These are phyloP conservation scores for Raffaelea albimanens DNA, from an alignment of 2,329 filamentous ascomycete genomes.

Conservation along the genomic window DNA sequence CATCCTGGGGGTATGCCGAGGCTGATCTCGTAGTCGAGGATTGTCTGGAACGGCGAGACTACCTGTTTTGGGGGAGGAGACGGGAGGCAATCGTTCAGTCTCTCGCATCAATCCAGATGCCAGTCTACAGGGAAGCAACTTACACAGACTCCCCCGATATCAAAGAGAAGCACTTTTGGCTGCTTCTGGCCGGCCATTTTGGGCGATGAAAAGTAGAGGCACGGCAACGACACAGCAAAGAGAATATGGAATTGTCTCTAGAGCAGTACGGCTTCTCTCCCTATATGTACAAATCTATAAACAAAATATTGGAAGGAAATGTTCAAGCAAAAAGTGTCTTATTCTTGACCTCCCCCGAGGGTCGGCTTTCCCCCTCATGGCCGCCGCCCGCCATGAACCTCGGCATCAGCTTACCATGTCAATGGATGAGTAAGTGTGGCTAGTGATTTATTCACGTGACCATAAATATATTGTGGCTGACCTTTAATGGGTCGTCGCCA, in stretches of 20 bases:
- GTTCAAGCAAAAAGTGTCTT: too few species aligned
- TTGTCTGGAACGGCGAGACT: constrained; percentile 82
- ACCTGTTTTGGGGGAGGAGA: too few species aligned
- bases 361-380: too few species aligned
- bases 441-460: neutral
- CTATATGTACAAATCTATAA: too few species aligned
- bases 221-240: too few species aligned
- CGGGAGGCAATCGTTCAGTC: constrained; percentile 9
- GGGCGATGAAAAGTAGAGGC: neutral
- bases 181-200: constrained; percentile 34
- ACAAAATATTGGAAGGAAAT: too few species aligned
- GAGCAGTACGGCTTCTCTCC: too few species aligned
- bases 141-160: constrained; percentile 96
- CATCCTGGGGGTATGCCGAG: constrained; percentile 75
- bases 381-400: too few species aligned
- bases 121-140: constrained; percentile 33
- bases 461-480: neutral
- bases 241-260: too few species aligned
- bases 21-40: constrained; percentile 77
- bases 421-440: neutral
- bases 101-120: neutral
- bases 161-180: constrained; percentile 76
- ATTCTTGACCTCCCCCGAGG: too few species aligned
- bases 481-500: neutral
- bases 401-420: neutral